These are phyloP conservation scores for Pyrenochaeta sp. DNA, from an alignment of 2,329 filamentous ascomycete species.

Conservation along the genomic window DNA sequence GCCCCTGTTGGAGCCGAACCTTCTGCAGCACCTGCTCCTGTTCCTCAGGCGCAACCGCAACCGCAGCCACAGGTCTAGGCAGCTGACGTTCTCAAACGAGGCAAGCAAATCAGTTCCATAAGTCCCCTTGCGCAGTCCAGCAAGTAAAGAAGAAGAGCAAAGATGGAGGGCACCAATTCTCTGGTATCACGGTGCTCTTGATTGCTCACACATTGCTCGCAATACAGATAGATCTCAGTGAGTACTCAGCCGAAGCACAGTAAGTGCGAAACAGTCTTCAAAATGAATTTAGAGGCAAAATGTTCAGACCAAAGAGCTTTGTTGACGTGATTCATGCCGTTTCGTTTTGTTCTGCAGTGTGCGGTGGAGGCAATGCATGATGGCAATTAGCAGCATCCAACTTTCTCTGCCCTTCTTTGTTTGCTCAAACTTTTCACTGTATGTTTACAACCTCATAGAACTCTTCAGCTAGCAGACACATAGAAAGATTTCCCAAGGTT, in stretches of 20 bases:
- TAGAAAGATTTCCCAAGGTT: too few species aligned
- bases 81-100: not conserved
- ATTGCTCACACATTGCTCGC: not conserved
- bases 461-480: too few species aligned
- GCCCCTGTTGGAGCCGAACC: slow-evolving; percentile 23
- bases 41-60: slow-evolving; percentile 50
- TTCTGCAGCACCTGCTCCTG: slow-evolving; percentile 14
- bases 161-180: too few species aligned
- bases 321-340: not conserved
- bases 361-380: too few species aligned
- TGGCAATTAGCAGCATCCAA: too few species aligned
- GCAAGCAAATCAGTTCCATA: not conserved
- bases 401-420: too few species aligned
- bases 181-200: not conserved
- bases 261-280: slow-evolving; percentile 6
- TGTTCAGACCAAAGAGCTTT: not conserved
- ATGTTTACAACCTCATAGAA: too few species aligned
- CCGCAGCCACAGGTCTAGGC: slow-evolving; percentile 1
- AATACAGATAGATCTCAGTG: slow-evolving; percentile 10
- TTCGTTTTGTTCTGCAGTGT: not conserved
- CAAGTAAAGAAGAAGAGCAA: not conserved
- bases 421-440: too few species aligned
- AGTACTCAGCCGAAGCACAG: slow-evolving; percentile 1
- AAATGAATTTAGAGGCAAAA: slow-evolving; percentile 2
- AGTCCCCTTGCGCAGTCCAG: not conserved